phyloP scores from a whole-genome alignment of 2,329 filamentous ascomycete genomes.

The Cladosporium colombiae region DNA sequence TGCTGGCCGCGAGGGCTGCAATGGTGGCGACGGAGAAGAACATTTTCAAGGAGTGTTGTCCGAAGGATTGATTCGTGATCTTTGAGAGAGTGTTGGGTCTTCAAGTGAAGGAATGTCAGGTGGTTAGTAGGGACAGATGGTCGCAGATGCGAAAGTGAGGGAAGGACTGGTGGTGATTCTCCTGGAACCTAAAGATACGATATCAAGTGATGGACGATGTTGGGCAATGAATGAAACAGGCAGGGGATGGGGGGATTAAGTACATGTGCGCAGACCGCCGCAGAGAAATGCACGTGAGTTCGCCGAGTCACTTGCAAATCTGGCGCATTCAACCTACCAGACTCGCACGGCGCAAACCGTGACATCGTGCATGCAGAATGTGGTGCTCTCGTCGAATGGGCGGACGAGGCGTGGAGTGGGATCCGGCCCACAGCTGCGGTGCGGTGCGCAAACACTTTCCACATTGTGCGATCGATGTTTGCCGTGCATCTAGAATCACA shows the following conservation, averaged over 20 bases:
- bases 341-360: slow-evolving; percentile 18
- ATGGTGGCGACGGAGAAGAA: slow-evolving; percentile 24
- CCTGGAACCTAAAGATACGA: slow-evolving; percentile 19
- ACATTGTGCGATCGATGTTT: slow-evolving; percentile 13
- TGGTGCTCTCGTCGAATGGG: slow-evolving; percentile 13
- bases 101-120: slow-evolving; percentile 14
- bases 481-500: slow-evolving; percentile 14
- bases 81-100: slow-evolving; percentile 13
- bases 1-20: slow-evolving; percentile 25
- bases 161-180: slow-evolving; percentile 19
- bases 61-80: slow-evolving; percentile 7
- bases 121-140: slow-evolving; percentile 9
- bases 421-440: slow-evolving; percentile 3
- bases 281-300: not conserved
- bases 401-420: slow-evolving; percentile 11
- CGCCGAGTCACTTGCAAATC: slow-evolving; percentile 6
- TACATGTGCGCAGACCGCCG: slow-evolving; percentile 4
- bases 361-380: slow-evolving; percentile 16
- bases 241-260: slow-evolving; percentile 5
- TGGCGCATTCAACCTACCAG: slow-evolving; percentile 17
- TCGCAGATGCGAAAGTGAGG: slow-evolving; percentile 19
- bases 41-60: slow-evolving; percentile 20
- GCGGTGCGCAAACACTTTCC: slow-evolving; percentile 15
- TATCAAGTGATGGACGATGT: slow-evolving; percentile 2
- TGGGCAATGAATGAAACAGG: not conserved